These are phyloP conservation scores for Paulinella micropora DNA, from an alignment of 78 protist species.

Conservation along the genomic window DNA sequence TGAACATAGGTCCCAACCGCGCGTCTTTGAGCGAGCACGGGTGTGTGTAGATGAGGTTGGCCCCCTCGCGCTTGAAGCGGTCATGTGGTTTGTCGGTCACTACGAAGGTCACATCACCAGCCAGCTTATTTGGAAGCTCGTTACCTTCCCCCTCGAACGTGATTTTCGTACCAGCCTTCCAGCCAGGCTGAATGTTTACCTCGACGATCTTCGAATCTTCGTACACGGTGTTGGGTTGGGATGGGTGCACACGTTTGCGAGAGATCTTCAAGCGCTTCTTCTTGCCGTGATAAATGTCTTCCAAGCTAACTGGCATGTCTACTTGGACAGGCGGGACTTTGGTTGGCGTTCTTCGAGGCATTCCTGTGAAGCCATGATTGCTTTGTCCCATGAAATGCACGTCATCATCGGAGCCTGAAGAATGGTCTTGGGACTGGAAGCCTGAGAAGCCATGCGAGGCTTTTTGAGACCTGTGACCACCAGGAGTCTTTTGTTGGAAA, in stretches of 20 bases:
- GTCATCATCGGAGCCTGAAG: background rate
- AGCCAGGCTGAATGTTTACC: background rate
- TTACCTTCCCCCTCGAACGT: background rate
- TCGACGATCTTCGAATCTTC: background rate
- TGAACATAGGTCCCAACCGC: no score
- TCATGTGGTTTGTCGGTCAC: background rate
- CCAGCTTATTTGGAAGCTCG: background rate
- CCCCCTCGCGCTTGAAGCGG: constrained; percentile 6
- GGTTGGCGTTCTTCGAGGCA: background rate
- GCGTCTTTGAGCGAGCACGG: no score
- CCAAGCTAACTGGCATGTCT: background rate
- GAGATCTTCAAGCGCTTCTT: no score
- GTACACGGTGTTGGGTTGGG: background rate
- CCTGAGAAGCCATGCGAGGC: background rate
- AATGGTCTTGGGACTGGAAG: background rate
- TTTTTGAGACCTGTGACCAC: background rate
- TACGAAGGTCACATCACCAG: background rate
- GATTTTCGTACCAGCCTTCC: background rate
- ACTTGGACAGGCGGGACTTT: background rate
- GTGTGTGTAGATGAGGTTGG: background rate
- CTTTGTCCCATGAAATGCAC: background rate
- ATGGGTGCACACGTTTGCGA: background rate
- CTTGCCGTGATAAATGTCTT: no score
- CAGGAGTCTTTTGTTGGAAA: no score
- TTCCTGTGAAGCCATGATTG: background rate